Evolutionary conservation across 2,329 filamentous ascomycete genomes (phyloP).

Genomic region (Fusarium marasasianum): DNA sequence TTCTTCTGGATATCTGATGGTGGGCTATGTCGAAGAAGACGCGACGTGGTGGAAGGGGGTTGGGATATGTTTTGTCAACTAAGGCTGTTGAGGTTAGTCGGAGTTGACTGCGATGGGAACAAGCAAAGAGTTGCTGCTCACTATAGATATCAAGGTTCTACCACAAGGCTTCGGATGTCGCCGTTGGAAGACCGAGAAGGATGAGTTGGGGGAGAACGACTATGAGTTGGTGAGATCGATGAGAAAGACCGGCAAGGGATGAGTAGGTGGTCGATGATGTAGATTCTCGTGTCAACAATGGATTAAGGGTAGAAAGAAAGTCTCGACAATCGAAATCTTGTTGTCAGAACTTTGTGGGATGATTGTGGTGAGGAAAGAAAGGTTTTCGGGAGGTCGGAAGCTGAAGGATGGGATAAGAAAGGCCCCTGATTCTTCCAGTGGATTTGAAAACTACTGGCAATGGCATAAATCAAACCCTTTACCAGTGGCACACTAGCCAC

Average conservation of each 20-base stretch:
- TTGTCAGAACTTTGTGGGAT: no score
- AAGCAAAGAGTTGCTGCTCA: neutral
- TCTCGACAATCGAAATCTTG: rapidly evolving
- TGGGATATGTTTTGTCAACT: rapidly evolving
- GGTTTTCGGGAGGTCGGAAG: no score
- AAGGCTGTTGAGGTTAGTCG: no score
- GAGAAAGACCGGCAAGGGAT: rapidly evolving
- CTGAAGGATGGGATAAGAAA: neutral
- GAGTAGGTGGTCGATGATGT: no score
- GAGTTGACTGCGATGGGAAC: no score
- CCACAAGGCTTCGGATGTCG: rapidly evolving
- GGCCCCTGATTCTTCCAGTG: rapidly evolving
- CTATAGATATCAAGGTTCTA: neutral
- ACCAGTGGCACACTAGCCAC: neutral
- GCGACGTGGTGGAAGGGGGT: rapidly evolving
- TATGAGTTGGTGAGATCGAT: neutral
- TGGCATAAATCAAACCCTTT: no score
- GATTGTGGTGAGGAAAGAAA: neutral
- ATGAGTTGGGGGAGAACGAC: no score
- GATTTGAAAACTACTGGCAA: neutral
- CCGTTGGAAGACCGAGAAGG: rapidly evolving
- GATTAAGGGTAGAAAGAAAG: rapidly evolving
- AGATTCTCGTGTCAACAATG: rapidly evolving
- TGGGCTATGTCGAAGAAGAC: neutral
- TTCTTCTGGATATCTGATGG: no score